These are phyloP conservation scores for Kurtzmaniella natalensis DNA, from an alignment of 1,139 yeast species.

Conservation along the genomic window DNA sequence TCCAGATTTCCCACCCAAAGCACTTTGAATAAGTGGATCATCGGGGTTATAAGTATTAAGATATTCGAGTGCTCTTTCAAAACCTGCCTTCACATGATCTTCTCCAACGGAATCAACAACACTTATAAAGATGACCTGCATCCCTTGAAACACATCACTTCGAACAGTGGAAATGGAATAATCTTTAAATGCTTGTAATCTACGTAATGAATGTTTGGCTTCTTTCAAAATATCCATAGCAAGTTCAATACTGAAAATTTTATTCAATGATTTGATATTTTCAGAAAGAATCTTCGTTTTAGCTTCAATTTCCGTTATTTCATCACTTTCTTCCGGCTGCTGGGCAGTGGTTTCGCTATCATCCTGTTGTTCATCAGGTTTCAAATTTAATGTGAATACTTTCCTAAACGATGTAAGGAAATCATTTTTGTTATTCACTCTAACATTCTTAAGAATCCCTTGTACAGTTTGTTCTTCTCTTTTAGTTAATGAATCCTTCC, in stretches of 20 bases:
- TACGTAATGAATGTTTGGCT: conserved; percentile 31
- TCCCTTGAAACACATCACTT: conserved; percentile 28
- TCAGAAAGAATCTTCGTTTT: conserved; percentile 42
- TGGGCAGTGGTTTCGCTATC: conserved; percentile 11
- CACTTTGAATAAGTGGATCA: conserved; percentile 20
- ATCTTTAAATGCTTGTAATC: conserved; percentile 30
- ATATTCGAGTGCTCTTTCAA: conserved; percentile 70
- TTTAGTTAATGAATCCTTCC: conserved; percentile 33
- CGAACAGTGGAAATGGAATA: conserved; percentile 31
- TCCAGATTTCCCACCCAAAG: conserved; percentile 23
- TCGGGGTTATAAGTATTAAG: conserved; percentile 70
- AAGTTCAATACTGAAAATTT: conserved; percentile 38
- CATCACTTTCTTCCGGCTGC: conserved; percentile 12
- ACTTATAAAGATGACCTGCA: conserved; percentile 62
- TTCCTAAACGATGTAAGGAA: conserved; percentile 58
- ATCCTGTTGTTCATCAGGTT: conserved; percentile 11
- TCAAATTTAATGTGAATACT: conserved; percentile 44
- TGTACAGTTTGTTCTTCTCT: conserved; percentile 40
- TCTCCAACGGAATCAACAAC: conserved; percentile 63
- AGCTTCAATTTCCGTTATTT: conserved; percentile 39
- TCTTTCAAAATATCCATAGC: conserved; percentile 35
- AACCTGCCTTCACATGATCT: conserved; percentile 75
- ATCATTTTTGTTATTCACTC: conserved; percentile 40
- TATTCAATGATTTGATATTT: conserved; percentile 37
- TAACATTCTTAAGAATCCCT: conserved; percentile 36